Base-by-base conservation (phyloP, 352 stramenopile species). In the Globisporangium cystogenes region DNA sequence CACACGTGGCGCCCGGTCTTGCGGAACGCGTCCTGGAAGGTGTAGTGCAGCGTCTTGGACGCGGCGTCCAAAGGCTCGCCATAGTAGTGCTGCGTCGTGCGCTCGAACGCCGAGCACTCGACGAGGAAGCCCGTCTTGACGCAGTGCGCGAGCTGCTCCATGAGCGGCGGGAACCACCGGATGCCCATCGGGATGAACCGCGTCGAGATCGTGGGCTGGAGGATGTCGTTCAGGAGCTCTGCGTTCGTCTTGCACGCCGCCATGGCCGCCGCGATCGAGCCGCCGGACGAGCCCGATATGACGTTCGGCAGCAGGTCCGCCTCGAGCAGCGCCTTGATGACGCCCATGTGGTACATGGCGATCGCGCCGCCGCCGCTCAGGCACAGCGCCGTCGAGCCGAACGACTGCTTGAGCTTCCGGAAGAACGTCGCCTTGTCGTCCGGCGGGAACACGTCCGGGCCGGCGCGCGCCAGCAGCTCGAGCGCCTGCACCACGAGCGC, bases 311-410 rank as follows among this genome's bases (percentile, higher is more conserved):
- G 70, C 10, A 96, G 33, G 39, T 90, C 79, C 0, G 76, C 79
- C 24, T 97, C 81, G 3, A 97, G 62, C 8, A 98, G 63, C 11
- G 90, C 89, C 20, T 80, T 76, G 12, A 98, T 87, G 11, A 97
- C 88, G 27, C 94, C 94, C 57, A 97, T 81, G 72, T 98, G 94
- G 59, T 98, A 98, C 91, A 98, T 98, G 1, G 88, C 84, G 55
- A 90, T 94, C 55, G 59, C 82, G n/a, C 93, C 92, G 16, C 93
- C 94, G 43, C 93, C 94, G 14, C 77, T 95, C 10, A 98, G 68
- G 70, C 93, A 97, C 15, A 98, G 64, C 15, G 90, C 93, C 5
- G 92, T 96, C 7, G 81, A 78, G 0, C 93, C 92, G 50, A 97
- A 90, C 51, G 93, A 83, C n/a, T 86, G 69, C 51, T 86, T 81